Percentiles rank a stretch among this genome's conserved stretches.
These are phyloP conservation scores for Xerocomellus intermedius DNA, from an alignment of 768 basidiomycete species.

Conservation along the genomic window DNA sequence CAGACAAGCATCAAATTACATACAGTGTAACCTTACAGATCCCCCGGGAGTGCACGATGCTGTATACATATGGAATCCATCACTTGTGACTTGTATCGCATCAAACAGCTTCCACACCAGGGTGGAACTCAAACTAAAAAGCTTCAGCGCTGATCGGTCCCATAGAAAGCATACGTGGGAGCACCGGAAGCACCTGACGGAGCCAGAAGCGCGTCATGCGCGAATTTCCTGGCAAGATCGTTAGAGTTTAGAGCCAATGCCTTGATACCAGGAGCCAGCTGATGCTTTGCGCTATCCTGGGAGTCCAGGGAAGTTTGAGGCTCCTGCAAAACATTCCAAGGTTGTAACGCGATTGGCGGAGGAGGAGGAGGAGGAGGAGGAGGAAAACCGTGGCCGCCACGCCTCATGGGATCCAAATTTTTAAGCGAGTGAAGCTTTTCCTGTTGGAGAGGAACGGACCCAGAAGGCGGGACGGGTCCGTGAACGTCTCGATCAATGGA, in stretches of 20 bases:
- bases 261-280: conserved; percentile 5
- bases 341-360: background rate
- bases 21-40: conserved; percentile 4
- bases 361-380: background rate
- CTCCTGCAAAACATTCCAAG: background rate
- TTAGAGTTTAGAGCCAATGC: conserved; percentile 6
- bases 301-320: background rate
- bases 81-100: background rate
- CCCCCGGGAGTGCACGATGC: background rate
- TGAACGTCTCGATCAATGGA: background rate
- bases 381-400: background rate
- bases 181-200: background rate
- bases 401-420: conserved; percentile 1
- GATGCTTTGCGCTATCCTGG: conserved; percentile 1
- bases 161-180: conserved; percentile 3
- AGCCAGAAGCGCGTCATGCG: conserved; percentile 3
- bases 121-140: background rate
- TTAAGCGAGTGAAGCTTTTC: background rate
- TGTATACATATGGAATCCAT: background rate
- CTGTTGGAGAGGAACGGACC: background rate
- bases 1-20: background rate
- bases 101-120: background rate
- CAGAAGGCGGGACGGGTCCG: background rate
- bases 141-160: conserved; percentile 2
- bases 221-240: conserved; percentile 8